A percentile compares a stretch with the other conserved stretches of the same genome.
Evolutionary conservation across 768 basidiomycete species (phyloP).

Genomic region (Tephrocybe sp.): DNA sequence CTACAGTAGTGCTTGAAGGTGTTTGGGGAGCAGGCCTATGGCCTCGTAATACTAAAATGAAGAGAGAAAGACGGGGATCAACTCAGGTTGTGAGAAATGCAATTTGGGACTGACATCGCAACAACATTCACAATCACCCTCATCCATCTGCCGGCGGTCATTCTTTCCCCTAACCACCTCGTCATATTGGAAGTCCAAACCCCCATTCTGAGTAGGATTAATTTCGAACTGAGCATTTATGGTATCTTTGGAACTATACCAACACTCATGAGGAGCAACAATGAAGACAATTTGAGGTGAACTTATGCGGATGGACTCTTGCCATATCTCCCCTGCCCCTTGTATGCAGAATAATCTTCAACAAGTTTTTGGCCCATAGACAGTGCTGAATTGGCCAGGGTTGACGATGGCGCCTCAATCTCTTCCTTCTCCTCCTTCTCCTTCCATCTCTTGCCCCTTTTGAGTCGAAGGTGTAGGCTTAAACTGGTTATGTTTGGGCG

Average conservation of each 20-base stretch:
- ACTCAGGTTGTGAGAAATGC: not conserved
- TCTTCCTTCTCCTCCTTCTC: not conserved
- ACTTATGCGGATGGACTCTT: conserved; percentile 33
- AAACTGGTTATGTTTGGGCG: not conserved
- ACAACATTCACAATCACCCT: conserved; percentile 82
- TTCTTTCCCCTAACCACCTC: conserved; percentile 72
- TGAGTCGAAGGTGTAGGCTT: too few relatives aligned
- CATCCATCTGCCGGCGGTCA: conserved; percentile 66
- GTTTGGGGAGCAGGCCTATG: conserved; percentile 67
- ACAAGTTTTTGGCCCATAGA: conserved; percentile 21
- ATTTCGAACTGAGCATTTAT: conserved; percentile 71
- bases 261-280: not conserved
- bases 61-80: not conserved
- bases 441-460: not conserved
- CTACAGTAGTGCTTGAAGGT: conserved; percentile 74
- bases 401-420: conserved; percentile 12
- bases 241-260: conserved; percentile 34
- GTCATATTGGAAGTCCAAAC: conserved; percentile 67
- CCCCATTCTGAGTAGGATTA: conserved; percentile 63
- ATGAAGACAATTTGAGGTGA: not conserved
- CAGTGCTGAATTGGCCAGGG: conserved; percentile 22
- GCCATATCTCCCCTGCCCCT: conserved; percentile 62
- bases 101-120: conserved; percentile 50
- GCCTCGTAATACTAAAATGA: conserved; percentile 73
- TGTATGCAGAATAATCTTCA: conserved; percentile 48